Conservation (phyloP, 345 rosid genomes). For the Rhodamnia rubescens region DNA sequence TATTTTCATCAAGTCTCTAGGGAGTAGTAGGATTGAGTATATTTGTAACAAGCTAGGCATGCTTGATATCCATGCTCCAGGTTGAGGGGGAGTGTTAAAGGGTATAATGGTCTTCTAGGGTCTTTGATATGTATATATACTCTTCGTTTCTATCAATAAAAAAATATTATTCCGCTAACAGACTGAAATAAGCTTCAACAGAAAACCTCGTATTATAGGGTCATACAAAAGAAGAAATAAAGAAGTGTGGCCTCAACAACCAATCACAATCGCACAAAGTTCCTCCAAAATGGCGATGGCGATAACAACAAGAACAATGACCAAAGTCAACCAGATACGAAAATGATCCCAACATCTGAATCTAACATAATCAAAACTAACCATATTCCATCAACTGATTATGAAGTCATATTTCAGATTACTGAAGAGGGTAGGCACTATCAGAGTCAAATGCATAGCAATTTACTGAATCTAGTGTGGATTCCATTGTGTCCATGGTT, state of each 20-base stretch:
- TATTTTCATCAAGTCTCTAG: too few species aligned
- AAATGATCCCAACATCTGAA: neutral
- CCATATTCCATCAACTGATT: neutral
- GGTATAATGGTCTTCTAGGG: too few species aligned
- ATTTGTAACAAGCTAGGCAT: too few species aligned
- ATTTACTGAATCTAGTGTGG: neutral
- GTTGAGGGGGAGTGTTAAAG: too few species aligned
- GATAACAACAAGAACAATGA: neutral
- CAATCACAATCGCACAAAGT: neutral
- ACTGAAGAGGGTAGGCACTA: neutral
- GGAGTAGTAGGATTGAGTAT: too few species aligned
- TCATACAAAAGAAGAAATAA: neutral
- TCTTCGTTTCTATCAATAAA: too few species aligned
- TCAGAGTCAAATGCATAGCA: neutral
- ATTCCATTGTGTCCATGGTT: neutral
- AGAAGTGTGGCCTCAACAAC: neutral
- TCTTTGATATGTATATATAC: too few species aligned
- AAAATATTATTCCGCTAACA: too few species aligned
- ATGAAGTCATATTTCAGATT: neutral
- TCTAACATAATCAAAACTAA: neutral
- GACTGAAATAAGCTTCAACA: neutral
- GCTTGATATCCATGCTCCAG: too few species aligned
- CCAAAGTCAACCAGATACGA: neutral
- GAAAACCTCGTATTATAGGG: neutral
- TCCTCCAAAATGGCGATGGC: neutral